Percentiles rank a stretch among this genome's conserved stretches.
Conservation (phyloP, 2,329 filamentous ascomycete genomes). For the Hypoxylon sp. region DNA sequence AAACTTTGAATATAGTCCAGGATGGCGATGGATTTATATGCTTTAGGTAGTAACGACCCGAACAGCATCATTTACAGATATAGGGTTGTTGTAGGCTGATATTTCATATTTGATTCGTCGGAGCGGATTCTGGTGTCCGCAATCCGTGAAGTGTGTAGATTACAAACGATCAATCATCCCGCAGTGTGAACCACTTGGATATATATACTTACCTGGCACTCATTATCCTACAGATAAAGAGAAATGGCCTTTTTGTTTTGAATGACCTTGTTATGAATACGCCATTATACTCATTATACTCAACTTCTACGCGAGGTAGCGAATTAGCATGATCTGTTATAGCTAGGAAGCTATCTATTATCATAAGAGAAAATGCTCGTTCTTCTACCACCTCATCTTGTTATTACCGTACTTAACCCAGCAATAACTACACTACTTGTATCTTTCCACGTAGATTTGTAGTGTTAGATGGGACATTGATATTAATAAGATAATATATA, state of each 20-base stretch:
- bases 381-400: no score
- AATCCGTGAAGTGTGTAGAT: no score
- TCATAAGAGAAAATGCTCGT: no score
- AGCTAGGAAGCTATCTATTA: no score
- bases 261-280: not conserved
- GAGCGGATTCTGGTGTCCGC: not conserved
- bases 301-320: not conserved
- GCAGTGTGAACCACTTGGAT: not conserved
- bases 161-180: not conserved
- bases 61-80: not conserved
- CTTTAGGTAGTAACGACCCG: not conserved
- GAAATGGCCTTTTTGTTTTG: not conserved
- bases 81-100: not conserved
- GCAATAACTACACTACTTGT: not conserved
- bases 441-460: not conserved
- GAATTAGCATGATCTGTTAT: not conserved
- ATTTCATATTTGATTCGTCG: not conserved
- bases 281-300: not conserved
- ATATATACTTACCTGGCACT: no score
- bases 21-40: slow-evolving; percentile 7
- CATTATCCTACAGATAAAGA: not conserved
- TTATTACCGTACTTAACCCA: not conserved
- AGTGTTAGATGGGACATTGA: not conserved
- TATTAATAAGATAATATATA: not conserved
- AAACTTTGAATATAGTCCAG: not conserved